These are phyloP conservation scores for Lentinula raphanica DNA, from an alignment of 768 basidiomycete genomes.

Conservation along the genomic window DNA sequence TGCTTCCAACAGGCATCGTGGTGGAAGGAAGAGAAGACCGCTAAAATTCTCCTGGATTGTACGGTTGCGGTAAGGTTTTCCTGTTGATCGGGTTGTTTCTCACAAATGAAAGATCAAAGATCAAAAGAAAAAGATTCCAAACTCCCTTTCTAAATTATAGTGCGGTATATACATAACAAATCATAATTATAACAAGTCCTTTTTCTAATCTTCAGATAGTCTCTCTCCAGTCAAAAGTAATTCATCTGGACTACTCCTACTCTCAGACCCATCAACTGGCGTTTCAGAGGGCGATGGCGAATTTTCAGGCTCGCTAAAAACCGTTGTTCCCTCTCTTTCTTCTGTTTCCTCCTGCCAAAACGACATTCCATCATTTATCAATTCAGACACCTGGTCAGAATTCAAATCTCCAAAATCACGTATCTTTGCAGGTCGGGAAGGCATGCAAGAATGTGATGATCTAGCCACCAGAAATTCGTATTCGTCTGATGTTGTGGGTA, in stretches of 20 bases:
- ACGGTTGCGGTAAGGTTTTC: neutral
- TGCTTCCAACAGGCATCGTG: conserved; percentile 7
- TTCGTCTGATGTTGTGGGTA: conserved; percentile 26
- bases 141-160: neutral
- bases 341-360: conserved; percentile 33
- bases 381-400: conserved; percentile 41
- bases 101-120: neutral
- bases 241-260: conserved; percentile 1
- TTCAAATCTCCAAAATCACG: conserved; percentile 40
- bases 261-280: neutral
- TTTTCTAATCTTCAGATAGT: neutral
- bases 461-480: conserved; percentile 48
- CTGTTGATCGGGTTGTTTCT: neutral
- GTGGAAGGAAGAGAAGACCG: neutral
- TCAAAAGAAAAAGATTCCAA: neutral
- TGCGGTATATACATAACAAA: neutral
- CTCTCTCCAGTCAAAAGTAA: neutral
- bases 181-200: neutral
- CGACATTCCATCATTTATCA: conserved; percentile 43
- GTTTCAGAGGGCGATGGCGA: neutral
- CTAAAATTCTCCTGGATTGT: conserved; percentile 1
- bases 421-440: conserved; percentile 34
- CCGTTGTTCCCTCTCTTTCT: neutral
- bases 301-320: neutral
- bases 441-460: conserved; percentile 32